phyloP scores from a whole-genome alignment of 768 basidiomycete genomes.

The Cystobasidium tubakii region DNA sequence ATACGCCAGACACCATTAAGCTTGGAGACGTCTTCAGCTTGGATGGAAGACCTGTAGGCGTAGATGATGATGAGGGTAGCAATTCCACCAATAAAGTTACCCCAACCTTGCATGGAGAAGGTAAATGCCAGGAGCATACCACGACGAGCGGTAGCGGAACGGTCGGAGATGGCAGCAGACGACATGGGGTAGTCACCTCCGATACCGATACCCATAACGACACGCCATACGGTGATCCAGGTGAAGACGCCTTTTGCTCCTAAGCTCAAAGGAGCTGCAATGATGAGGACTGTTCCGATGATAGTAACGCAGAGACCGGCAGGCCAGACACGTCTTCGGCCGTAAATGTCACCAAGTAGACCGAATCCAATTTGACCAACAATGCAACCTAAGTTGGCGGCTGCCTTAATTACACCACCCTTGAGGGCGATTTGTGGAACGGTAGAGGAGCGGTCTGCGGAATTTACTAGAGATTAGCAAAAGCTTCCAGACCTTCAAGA shows the following conservation, averaged over 20 bases:
- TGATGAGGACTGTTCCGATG: constrained; percentile 64
- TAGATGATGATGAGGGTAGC: constrained; percentile 62
- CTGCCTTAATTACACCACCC: constrained; percentile 40
- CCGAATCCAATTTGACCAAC: constrained; percentile 43
- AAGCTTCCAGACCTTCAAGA: neutral
- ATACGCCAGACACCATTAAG: constrained; percentile 74
- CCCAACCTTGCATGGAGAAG: constrained; percentile 61
- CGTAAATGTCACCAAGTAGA: constrained; percentile 39
- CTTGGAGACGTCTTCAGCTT: constrained; percentile 59
- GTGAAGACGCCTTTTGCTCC: constrained; percentile 57
- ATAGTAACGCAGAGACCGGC: constrained; percentile 76
- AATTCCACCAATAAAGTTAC: constrained; percentile 61
- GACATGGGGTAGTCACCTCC: constrained; percentile 70
- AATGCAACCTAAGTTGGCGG: constrained; percentile 41
- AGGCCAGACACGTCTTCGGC: constrained; percentile 53
- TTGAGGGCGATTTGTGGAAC: constrained; percentile 33
- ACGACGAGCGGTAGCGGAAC: constrained; percentile 61
- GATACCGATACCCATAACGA: constrained; percentile 69
- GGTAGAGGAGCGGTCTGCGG: constrained; percentile 5
- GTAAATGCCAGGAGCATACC: constrained; percentile 60
- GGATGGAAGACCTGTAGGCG: constrained; percentile 62
- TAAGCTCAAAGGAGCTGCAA: constrained; percentile 60
- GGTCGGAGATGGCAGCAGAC: constrained; percentile 52
- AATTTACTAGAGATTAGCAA: neutral
- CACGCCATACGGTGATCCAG: constrained; percentile 62